These are phyloP conservation scores for Xerocomellus intermedius DNA, from an alignment of 768 basidiomycete species.

Conservation along the genomic window DNA sequence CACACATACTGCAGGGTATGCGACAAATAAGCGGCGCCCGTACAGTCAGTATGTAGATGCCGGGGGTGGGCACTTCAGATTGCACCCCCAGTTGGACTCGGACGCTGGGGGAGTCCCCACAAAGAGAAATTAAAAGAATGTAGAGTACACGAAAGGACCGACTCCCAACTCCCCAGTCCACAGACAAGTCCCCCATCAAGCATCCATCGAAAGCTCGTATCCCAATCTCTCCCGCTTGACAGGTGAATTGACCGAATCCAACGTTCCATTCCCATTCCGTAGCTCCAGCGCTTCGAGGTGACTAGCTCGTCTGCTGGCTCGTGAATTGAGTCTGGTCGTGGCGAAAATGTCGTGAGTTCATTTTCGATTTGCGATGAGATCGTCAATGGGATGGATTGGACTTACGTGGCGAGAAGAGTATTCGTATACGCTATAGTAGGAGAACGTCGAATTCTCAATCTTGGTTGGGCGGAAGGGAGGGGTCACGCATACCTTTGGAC, in stretches of 20 bases:
- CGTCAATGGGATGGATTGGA: background rate
- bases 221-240: background rate
- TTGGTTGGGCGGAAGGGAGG: background rate
- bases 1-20: too few relatives aligned
- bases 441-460: background rate
- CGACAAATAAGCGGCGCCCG: too few relatives aligned
- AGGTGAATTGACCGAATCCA: background rate
- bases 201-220: background rate
- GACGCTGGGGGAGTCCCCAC: too few relatives aligned
- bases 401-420: slow-evolving; percentile 1
- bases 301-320: background rate
- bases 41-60: too few relatives aligned
- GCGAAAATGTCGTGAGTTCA: background rate
- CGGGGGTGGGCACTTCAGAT: too few relatives aligned
- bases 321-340: background rate
- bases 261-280: background rate
- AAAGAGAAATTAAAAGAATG: too few relatives aligned
- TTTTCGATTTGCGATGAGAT: background rate
- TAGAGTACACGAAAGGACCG: too few relatives aligned
- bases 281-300: background rate
- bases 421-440: background rate
- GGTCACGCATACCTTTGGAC: background rate
- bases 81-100: too few relatives aligned
- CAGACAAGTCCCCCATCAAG: background rate
- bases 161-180: background rate